These are phyloP conservation scores for Chytriomyces sp. DNA, from an alignment of 192 early-diverging fungal species.

Conservation along the genomic window DNA sequence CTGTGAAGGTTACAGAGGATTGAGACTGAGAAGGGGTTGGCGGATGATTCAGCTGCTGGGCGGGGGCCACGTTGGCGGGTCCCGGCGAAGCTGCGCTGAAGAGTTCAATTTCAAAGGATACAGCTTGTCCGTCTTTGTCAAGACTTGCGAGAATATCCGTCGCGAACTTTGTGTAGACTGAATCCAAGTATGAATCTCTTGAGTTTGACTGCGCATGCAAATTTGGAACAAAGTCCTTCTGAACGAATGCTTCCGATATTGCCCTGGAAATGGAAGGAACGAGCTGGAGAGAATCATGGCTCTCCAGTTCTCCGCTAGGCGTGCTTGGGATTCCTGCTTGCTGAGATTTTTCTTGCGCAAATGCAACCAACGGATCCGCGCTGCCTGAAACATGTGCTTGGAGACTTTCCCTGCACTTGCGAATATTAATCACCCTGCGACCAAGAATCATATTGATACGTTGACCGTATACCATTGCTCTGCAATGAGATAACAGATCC, in stretches of 20 bases:
- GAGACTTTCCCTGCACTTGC: not conserved
- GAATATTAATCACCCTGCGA: not conserved
- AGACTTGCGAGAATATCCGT: conserved; percentile 16
- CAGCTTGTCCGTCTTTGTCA: not conserved
- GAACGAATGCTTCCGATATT: no score
- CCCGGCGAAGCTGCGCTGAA: not conserved
- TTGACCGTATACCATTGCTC: conserved; percentile 10
- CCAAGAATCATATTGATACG: conserved; percentile 3
- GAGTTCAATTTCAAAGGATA: not conserved
- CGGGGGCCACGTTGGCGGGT: no score
- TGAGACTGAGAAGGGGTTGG: no score
- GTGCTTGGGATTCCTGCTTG: no score
- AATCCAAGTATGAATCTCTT: not conserved
- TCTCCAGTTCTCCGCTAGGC: no score
- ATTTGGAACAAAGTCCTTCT: no score
- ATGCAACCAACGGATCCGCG: conserved; percentile 1
- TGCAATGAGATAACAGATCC: not conserved
- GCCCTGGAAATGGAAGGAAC: no score
- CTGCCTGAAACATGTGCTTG: not conserved
- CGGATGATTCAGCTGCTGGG: no score
- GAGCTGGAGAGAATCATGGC: no score
- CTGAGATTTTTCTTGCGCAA: not conserved
- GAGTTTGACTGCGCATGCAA: no score
- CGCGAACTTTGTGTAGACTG: not conserved
- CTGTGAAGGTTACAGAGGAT: not conserved